Conservation (phyloP, 805 yeast species). For the Wickerhamomyces subpelliculosus region DNA sequence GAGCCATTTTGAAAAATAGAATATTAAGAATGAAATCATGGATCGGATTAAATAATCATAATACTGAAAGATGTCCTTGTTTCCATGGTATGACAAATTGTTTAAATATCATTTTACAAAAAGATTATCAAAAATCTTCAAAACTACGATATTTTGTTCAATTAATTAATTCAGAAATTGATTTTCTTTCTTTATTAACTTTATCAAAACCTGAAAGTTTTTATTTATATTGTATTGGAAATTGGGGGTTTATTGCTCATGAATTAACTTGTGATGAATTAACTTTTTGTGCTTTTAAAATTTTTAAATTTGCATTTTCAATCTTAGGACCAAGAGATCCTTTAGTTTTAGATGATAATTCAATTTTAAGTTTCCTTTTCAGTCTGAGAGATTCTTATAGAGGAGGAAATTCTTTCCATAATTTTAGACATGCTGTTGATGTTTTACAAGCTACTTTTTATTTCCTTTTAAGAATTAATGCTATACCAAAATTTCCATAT, state of each 20-base stretch:
- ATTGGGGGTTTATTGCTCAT: conserved; percentile 71
- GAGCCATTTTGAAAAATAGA: conserved; percentile 21
- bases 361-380: conserved; percentile 52
- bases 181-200: conserved; percentile 18
- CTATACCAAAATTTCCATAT: conserved; percentile 17
- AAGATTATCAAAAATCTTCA: conserved; percentile 7
- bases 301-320: conserved; percentile 40
- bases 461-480: conserved; percentile 33
- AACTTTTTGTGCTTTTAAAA: conserved; percentile 48
- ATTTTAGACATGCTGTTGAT: conserved; percentile 92
- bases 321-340: conserved; percentile 12
- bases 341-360: conserved; percentile 28
- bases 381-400: conserved; percentile 74
- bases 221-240: conserved; percentile 35
- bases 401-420: conserved; percentile 86
- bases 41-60: conserved; percentile 29
- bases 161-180: conserved; percentile 22
- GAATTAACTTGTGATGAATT: conserved; percentile 59
- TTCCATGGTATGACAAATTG: conserved; percentile 31
- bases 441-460: conserved; percentile 86
- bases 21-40: conserved; percentile 32
- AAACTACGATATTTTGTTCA: conserved; percentile 14
- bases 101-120: conserved; percentile 16
- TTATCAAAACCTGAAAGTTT: conserved; percentile 20
- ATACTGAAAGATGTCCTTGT: conserved; percentile 15